Base-by-base conservation (phyloP, 2,329 filamentous ascomycete species). In the Aspergillus caelatus region DNA sequence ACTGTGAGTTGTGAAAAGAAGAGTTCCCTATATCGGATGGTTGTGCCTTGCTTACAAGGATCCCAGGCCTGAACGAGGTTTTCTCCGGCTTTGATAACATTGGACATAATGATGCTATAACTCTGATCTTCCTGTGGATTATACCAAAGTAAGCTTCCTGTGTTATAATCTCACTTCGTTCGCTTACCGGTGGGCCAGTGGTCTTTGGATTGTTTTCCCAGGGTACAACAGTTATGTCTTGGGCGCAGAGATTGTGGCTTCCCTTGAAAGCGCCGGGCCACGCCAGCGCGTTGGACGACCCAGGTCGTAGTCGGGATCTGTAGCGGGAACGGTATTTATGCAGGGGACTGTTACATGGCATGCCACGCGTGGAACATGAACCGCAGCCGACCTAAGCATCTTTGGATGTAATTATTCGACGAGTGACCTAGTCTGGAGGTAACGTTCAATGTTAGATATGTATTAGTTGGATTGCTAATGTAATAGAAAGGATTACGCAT, bases 131-230 rank as follows among this genome's bases (percentile, higher is more conserved):
- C 36, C 76, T 89, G 28, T 92, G 88, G 82, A 84, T 88, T 34
- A 77, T 91, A 65, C 88, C 89, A 36, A 91, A 91, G 87, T 89
- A 77, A 80, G 85, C 79, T 62, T 5, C 23, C 23, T 36, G 26
- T 32, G 39, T 48, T 1, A 12, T 41, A 21, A 19, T 26, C 39
- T 46, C 36, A 30, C 48, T 30, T 14, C 30, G 48, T 56, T 58
- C 36, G 57, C 66, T 75, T 62, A 74, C 65, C 26, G 23, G 23
- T 63, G 57, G 34, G 16, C 59, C 30, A 89, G 87, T 74, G 86
- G 86, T 41, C 78, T 85, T 9, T 91, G 89, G 89, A 77, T 91
- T 63, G 69, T 89, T 12, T 81, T 91, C 50, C 88, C 89, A 1
- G 71, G 78, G 0, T 90, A 90, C 68, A 88, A 89, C 77, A 82